Evolutionary conservation across 306 rosid genomes (phyloP).

Genomic region (Inga leiocalycina): DNA sequence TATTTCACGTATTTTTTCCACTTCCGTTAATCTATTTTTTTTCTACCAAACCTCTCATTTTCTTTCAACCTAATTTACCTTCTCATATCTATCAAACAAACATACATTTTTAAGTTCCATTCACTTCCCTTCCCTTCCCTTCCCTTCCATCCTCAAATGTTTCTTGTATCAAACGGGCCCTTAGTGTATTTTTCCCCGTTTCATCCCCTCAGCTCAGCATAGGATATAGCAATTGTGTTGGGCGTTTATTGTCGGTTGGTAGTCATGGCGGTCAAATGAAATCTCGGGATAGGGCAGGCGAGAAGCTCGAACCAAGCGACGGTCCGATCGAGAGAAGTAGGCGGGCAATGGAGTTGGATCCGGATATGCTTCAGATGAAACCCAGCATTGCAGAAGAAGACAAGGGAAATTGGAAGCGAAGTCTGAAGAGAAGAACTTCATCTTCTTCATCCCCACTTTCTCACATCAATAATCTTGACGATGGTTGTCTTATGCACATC

Average conservation of each 20-base stretch:
- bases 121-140: no score
- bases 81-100: no score
- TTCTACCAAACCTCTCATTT: no score
- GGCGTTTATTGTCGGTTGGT: neutral
- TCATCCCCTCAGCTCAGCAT: no score
- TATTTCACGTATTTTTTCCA: no score
- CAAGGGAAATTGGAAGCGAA: slow-evolving; percentile 39
- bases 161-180: no score
- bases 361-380: slow-evolving; percentile 14
- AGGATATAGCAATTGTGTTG: neutral
- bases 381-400: slow-evolving; percentile 11
- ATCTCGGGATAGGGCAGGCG: neutral
- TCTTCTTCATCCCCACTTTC: slow-evolving; percentile 41
- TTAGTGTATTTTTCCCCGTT: no score
- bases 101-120: no score
- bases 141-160: no score
- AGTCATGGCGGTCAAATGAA: neutral
- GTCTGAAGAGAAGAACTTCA: slow-evolving; percentile 20
- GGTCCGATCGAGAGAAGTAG: neutral
- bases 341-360: slow-evolving; percentile 19
- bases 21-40: no score
- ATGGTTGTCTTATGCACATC: slow-evolving; percentile 93
- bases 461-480: slow-evolving; percentile 71
- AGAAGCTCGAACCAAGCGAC: neutral
- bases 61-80: no score